Percentiles rank a stretch among this genome's conserved stretches.
Evolutionary conservation across 768 basidiomycete genomes (phyloP).

Genomic region (Pleurotus tuoliensis): DNA sequence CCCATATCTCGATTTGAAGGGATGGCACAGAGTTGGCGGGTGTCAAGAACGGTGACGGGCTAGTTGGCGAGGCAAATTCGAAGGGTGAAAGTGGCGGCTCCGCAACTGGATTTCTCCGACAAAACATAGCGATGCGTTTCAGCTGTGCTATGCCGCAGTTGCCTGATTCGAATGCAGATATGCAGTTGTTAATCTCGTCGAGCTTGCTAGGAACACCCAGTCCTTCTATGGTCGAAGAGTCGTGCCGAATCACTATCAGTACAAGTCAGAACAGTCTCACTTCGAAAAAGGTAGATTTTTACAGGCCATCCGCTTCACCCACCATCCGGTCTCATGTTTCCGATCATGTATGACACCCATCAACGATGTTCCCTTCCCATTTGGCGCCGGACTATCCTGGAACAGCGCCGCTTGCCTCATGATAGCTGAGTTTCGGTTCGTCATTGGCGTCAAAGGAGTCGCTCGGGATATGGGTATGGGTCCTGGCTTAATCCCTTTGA

Average conservation of each 20-base stretch:
- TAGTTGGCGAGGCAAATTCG: constrained; percentile 28
- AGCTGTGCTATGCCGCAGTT: constrained; percentile 50
- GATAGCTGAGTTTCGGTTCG: constrained; percentile 49
- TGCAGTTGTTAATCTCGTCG: constrained; percentile 50
- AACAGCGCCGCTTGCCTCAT: constrained; percentile 77
- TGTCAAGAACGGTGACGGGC: constrained; percentile 53
- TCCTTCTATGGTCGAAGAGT: background rate
- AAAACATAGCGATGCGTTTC: constrained; percentile 63
- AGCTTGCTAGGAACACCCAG: constrained; percentile 12
- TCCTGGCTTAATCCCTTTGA: constrained; percentile 31
- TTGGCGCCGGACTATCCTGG: constrained; percentile 72
- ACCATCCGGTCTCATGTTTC: constrained; percentile 77
- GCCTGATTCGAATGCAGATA: constrained; percentile 50
- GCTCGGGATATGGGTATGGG: constrained; percentile 29
- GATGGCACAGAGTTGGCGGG: constrained; percentile 37
- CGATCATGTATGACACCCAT: constrained; percentile 66
- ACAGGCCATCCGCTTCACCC: constrained; percentile 76
- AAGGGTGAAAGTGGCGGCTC: constrained; percentile 46
- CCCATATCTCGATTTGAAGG: constrained; percentile 64
- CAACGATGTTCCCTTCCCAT: constrained; percentile 50
- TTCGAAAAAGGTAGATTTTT: constrained; percentile 18
- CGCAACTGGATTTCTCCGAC: constrained; percentile 52
- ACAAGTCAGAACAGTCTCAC: constrained; percentile 13
- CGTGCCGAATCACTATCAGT: constrained; percentile 20
- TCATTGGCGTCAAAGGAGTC: constrained; percentile 55